Evolutionary conservation across 2,329 filamentous ascomycete genomes (phyloP).

Genomic region (Mariannaea sp.): DNA sequence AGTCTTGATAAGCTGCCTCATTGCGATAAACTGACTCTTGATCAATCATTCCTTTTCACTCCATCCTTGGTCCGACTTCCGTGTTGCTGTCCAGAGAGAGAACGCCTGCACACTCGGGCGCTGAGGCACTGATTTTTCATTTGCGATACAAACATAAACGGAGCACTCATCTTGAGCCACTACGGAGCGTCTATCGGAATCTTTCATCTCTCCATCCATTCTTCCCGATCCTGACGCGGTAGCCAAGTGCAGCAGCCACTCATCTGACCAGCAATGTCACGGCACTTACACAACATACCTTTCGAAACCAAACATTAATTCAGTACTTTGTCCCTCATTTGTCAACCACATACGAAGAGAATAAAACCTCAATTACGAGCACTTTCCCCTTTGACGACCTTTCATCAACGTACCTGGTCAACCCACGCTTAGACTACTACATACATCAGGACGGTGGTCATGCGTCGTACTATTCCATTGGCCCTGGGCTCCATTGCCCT

Average conservation of each 20-base stretch:
- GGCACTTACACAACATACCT: conserved; percentile 2
- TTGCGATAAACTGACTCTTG: no score
- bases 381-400: conserved; percentile 3
- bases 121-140: not conserved
- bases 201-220: not conserved
- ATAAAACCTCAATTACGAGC: not conserved
- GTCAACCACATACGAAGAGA: not conserved
- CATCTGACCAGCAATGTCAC: conserved; percentile 10
- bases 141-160: not conserved
- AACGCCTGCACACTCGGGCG: no score
- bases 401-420: conserved; percentile 15
- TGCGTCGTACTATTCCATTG: conserved; percentile 29
- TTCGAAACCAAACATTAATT: not conserved
- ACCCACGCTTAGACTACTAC: conserved; percentile 3
- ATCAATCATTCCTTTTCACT: no score
- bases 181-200: not conserved
- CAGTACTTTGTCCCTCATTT: not conserved
- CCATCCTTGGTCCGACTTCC: not conserved
- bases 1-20: conserved; percentile 30
- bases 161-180: not conserved
- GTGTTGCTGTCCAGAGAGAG: no score
- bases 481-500: conserved; percentile 30
- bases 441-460: conserved; percentile 19
- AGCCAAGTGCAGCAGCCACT: not conserved
- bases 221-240: not conserved